These are phyloP conservation scores for Claviceps fusiformis DNA, from an alignment of 2,329 filamentous ascomycete species.

Conservation along the genomic window DNA sequence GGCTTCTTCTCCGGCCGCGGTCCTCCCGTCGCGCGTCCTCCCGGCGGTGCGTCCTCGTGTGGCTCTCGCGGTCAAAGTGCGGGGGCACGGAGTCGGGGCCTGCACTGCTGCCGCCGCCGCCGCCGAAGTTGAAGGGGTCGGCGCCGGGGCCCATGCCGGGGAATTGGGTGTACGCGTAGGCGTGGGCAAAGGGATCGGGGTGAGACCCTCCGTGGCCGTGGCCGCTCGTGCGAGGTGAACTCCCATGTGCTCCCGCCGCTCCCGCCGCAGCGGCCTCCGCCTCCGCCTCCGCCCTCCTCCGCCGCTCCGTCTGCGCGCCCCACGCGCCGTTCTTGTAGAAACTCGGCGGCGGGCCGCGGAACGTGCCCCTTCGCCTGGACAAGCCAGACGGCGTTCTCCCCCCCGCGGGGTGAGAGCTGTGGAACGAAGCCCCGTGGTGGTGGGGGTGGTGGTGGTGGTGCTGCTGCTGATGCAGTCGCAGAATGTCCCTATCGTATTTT, in stretches of 20 bases:
- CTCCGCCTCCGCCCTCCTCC: constrained; percentile 37
- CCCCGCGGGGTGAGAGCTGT: constrained; percentile 49
- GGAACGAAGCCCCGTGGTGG: constrained; percentile 34
- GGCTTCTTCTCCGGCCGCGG: constrained; percentile 14
- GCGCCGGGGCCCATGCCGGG: constrained; percentile 48
- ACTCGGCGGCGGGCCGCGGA: constrained; percentile 74
- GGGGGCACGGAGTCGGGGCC: constrained; percentile 32
- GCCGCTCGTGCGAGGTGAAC: background rate
- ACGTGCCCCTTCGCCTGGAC: constrained; percentile 59
- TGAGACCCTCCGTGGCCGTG: too few relatives aligned
- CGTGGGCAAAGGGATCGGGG: too few relatives aligned
- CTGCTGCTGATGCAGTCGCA: constrained; percentile 25
- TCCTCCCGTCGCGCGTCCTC: constrained; percentile 37
- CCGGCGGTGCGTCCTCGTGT: constrained; percentile 59
- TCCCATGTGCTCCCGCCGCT: background rate
- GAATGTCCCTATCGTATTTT: constrained; percentile 64
- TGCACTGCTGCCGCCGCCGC: constrained; percentile 27
- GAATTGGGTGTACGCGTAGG: background rate
- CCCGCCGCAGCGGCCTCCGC: background rate
- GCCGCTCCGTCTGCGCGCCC: constrained; percentile 49
- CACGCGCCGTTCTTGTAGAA: constrained; percentile 79
- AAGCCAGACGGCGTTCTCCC: constrained; percentile 70
- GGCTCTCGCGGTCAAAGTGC: constrained; percentile 65
- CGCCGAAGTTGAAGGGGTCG: constrained; percentile 26
- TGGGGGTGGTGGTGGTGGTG: constrained; percentile 18